phyloP scores from a whole-genome alignment of 2,329 filamentous ascomycete species.

The Colletotrichum filicis region DNA sequence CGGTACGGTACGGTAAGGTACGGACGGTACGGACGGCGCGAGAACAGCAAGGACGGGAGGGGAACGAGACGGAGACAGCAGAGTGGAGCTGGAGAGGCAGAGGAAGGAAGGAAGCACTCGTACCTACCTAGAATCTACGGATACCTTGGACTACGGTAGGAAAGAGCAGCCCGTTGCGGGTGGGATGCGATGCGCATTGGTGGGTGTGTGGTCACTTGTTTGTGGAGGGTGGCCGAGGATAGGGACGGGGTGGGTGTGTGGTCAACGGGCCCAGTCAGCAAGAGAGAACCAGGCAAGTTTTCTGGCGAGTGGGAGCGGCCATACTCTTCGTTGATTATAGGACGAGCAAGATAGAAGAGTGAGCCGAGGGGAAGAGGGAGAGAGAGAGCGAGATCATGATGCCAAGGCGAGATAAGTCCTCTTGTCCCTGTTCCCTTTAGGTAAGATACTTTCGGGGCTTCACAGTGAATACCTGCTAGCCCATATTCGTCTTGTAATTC shows the following conservation, averaged over 20 bases:
- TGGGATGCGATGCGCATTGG: conserved; percentile 8
- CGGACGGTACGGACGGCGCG: not conserved
- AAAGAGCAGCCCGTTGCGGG: not conserved
- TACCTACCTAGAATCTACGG: not conserved
- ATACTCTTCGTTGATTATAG: not conserved
- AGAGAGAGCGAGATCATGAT: conserved; percentile 19
- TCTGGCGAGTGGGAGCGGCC: not conserved
- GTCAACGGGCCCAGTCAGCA: conserved; percentile 25
- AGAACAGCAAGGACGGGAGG: not conserved
- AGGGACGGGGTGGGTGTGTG: conserved; percentile 26
- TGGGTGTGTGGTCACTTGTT: conserved; percentile 21
- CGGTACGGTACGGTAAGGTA: not conserved
- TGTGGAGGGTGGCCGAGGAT: conserved; percentile 31
- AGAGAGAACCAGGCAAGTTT: conserved; percentile 4
- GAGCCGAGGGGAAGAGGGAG: not conserved
- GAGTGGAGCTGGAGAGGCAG: conserved; percentile 8
- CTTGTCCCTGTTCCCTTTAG: conserved; percentile 13
- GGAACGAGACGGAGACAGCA: not conserved
- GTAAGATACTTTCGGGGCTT: conserved; percentile 5
- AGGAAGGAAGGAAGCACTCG: not conserved
- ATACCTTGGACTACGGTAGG: not conserved
- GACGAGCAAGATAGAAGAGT: not conserved
- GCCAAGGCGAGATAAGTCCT: conserved; percentile 23
- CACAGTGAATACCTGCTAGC: conserved; percentile 4
- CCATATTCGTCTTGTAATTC: not conserved